Evolutionary conservation across 2,329 filamentous ascomycete genomes (phyloP).

Genomic region (Nectriaceae sp.): DNA sequence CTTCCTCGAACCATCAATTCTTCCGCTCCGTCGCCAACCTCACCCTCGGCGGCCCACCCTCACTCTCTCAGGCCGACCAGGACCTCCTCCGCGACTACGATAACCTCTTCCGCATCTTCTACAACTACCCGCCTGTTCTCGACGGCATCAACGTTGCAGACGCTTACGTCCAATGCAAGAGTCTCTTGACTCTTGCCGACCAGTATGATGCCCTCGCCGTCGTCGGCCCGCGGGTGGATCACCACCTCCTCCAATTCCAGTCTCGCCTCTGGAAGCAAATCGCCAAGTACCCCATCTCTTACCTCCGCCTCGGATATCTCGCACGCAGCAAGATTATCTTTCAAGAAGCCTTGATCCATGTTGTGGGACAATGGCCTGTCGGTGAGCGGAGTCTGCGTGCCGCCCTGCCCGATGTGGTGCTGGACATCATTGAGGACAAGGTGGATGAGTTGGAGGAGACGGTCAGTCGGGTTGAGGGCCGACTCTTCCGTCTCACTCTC

Average conservation of each 20-base stretch:
- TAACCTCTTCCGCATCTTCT: constrained; percentile 93
- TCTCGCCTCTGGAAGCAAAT: constrained; percentile 93
- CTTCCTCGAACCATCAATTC: constrained; percentile 56
- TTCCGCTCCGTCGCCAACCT: constrained; percentile 89
- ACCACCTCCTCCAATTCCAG: constrained; percentile 91
- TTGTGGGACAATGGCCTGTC: constrained; percentile 90
- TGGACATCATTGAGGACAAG: constrained; percentile 93
- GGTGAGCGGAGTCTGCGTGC: constrained; percentile 76
- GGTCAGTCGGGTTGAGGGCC: constrained; percentile 76
- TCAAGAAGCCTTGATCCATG: constrained; percentile 86
- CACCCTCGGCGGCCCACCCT: constrained; percentile 48
- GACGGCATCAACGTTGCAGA: constrained; percentile 88
- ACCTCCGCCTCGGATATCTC: constrained; percentile 85
- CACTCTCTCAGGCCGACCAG: constrained; percentile 62
- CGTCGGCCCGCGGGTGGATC: constrained; percentile 86
- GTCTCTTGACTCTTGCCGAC: constrained; percentile 83
- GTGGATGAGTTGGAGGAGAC: constrained; percentile 87
- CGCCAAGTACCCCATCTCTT: constrained; percentile 91
- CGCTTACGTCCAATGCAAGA: constrained; percentile 92
- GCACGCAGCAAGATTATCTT: constrained; percentile 83
- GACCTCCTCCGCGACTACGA: constrained; percentile 90
- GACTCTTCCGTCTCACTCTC: constrained; percentile 78
- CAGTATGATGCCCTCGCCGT: constrained; percentile 90
- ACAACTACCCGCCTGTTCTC: constrained; percentile 83
- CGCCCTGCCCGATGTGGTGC: constrained; percentile 71